A percentile compares a stretch with the other conserved stretches of the same genome.
Evolutionary conservation across 2,329 filamentous ascomycete genomes (phyloP).

Genomic region (Emmonsiellopsis sp.): DNA sequence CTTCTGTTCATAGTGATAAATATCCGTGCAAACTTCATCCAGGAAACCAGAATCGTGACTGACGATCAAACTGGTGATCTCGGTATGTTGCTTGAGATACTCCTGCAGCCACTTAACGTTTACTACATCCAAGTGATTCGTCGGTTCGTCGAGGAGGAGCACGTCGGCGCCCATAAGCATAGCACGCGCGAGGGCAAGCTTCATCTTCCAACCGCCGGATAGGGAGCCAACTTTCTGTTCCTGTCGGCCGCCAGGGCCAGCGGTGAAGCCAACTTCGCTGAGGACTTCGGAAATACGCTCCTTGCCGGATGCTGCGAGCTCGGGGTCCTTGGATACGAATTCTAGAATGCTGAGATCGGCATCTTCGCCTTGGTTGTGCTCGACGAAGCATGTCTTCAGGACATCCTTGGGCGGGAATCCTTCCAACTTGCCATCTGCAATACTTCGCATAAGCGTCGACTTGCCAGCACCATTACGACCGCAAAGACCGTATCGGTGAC

Average conservation of each 20-base stretch:
- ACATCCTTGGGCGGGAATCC: constrained; percentile 90
- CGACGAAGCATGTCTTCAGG: constrained; percentile 92
- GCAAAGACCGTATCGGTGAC: constrained; percentile 93
- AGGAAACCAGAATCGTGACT: constrained; percentile 97
- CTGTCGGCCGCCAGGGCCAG: constrained; percentile 82
- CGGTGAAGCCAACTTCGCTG: constrained; percentile 85
- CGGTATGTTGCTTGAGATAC: constrained; percentile 89
- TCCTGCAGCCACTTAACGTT: constrained; percentile 95
- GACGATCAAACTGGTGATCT: constrained; percentile 95
- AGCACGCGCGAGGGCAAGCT: constrained; percentile 86
- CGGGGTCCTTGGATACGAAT: constrained; percentile 82
- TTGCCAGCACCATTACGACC: constrained; percentile 96
- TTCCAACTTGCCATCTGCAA: constrained; percentile 90
- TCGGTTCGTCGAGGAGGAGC: constrained; percentile 92
- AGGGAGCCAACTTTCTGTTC: constrained; percentile 84
- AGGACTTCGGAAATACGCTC: constrained; percentile 79
- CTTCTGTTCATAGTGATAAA: constrained; percentile 98
- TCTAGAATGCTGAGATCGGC: constrained; percentile 93
- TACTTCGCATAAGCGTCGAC: constrained; percentile 97
- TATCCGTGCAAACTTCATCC: constrained; percentile 95
- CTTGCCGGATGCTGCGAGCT: constrained; percentile 66
- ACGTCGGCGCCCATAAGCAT: constrained; percentile 98
- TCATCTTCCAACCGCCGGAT: constrained; percentile 99
- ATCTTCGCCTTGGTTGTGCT: constrained; percentile 98
- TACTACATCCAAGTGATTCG: constrained; percentile 92